Conservation (phyloP, 176 grass and related monocot species). For the Coix lacrymajobi region DNA sequence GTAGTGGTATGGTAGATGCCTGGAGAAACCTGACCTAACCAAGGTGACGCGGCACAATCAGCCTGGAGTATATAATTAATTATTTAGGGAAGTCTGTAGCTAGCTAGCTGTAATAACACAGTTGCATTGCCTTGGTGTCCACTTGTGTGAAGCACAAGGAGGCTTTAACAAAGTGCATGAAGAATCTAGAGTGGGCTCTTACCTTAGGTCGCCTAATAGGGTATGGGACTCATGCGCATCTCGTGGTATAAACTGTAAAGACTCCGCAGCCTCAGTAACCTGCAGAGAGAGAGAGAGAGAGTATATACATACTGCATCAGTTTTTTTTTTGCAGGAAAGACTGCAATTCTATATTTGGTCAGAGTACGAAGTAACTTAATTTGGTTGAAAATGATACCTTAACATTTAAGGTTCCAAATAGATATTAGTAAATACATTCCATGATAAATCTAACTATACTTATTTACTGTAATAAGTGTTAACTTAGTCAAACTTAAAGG, state of each 20-base stretch:
- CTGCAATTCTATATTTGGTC: neutral
- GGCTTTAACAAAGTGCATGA: conserved; percentile 33
- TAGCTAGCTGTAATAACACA: conserved; percentile 14
- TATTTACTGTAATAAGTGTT: neutral
- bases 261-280: conserved; percentile 20
- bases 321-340: neutral
- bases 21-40: conserved; percentile 35
- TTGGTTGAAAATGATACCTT: too few species aligned
- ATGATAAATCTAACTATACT: neutral
- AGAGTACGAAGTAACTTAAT: neutral
- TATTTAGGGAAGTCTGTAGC: neutral
- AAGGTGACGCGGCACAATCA: conserved; percentile 31
- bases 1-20: conserved; percentile 23
- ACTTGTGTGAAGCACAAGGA: conserved; percentile 25
- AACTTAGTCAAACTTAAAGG: neutral
- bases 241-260: neutral
- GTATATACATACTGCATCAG: neutral
- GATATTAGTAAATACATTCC: neutral
- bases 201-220: conserved; percentile 32
- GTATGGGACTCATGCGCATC: neutral
- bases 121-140: conserved; percentile 15
- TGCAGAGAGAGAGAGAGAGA: conserved; percentile 11
- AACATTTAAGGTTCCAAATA: neutral
- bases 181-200: conserved; percentile 28
- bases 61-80: conserved; percentile 15